Conservation (phyloP, 495 filamentous ascomycete species). For the Lasiosphaeria hispida region DNA sequence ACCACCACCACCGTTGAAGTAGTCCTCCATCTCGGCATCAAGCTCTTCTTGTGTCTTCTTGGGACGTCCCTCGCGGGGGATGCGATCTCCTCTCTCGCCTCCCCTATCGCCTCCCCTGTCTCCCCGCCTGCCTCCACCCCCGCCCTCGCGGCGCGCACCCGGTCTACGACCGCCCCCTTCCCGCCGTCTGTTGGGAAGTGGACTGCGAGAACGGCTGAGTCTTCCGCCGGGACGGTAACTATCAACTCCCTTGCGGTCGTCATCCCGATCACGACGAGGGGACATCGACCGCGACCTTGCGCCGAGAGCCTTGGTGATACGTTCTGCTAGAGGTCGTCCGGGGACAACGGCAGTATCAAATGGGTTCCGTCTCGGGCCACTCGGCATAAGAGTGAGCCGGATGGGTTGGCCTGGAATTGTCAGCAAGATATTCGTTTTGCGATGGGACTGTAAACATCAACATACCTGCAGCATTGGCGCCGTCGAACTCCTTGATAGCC, state of each 20-base stretch:
- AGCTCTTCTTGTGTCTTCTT: slow-evolving; percentile 91
- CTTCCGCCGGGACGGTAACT: slow-evolving; percentile 73
- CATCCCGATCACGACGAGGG: slow-evolving; percentile 61
- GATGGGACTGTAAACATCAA: background rate
- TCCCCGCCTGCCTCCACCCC: slow-evolving; percentile 39
- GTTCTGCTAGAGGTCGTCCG: slow-evolving; percentile 67
- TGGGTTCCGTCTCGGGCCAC: slow-evolving; percentile 49
- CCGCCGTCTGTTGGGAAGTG: slow-evolving; percentile 34
- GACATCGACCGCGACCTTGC: slow-evolving; percentile 50
- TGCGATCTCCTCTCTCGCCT: slow-evolving; percentile 35
- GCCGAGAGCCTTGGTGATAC: slow-evolving; percentile 56
- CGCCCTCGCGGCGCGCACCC: slow-evolving; percentile 22
- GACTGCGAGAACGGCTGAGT: slow-evolving; percentile 48
- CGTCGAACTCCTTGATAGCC: slow-evolving; percentile 80
- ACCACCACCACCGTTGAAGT: slow-evolving; percentile 60
- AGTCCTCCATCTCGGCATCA: slow-evolving; percentile 95
- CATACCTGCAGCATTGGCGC: slow-evolving; percentile 82
- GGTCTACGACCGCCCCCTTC: slow-evolving; percentile 23
- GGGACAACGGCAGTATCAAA: slow-evolving; percentile 58
- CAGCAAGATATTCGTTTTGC: slow-evolving; percentile 1
- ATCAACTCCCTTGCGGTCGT: slow-evolving; percentile 73
- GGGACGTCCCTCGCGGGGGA: slow-evolving; percentile 55
- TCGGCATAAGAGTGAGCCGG: slow-evolving; percentile 65
- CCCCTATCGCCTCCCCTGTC: slow-evolving; percentile 45
- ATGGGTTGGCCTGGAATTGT: slow-evolving; percentile 68